Percentiles rank a stretch among this genome's conserved stretches.
These are phyloP conservation scores for Teratosphaeria pseudoeucalypti DNA, from an alignment of 2,329 filamentous ascomycete species.

Conservation along the genomic window DNA sequence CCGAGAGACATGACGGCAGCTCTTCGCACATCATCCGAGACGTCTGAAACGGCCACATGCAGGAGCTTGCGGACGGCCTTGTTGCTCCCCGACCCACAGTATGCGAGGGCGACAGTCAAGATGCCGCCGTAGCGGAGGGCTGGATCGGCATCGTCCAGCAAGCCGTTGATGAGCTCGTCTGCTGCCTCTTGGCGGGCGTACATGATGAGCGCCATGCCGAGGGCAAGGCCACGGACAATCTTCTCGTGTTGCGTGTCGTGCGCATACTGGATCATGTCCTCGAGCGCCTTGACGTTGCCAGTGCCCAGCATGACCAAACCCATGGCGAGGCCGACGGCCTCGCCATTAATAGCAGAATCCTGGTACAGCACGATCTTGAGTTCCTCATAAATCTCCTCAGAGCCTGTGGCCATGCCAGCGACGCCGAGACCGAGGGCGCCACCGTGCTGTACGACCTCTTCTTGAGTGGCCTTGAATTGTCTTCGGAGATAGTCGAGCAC, in stretches of 20 bases:
- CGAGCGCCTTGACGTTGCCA: conserved; percentile 84
- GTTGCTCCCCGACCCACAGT: conserved; percentile 95
- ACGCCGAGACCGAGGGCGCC: conserved; percentile 91
- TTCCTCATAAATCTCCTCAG: conserved; percentile 81
- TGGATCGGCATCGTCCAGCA: conserved; percentile 87
- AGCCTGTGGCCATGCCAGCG: conserved; percentile 92
- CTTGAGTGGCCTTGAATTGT: conserved; percentile 64
- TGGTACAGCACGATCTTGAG: conserved; percentile 81
- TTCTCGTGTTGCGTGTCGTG: conserved; percentile 99
- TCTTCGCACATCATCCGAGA: conserved; percentile 91
- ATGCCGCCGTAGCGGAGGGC: conserved; percentile 94
- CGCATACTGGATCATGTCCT: conserved; percentile 95
- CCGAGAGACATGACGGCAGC: conserved; percentile 96
- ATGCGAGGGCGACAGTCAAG: conserved; percentile 95
- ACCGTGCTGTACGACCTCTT: conserved; percentile 94
- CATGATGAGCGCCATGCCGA: conserved; percentile 98
- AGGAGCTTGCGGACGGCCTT: conserved; percentile 94
- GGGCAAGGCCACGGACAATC: conserved; percentile 87
- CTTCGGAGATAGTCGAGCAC: conserved; percentile 70
- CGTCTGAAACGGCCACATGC: conserved; percentile 93
- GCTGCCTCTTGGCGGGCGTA: conserved; percentile 90
- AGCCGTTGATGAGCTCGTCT: conserved; percentile 85
- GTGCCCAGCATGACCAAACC: conserved; percentile 97
- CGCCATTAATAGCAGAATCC: conserved; percentile 91
- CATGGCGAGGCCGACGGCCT: conserved; percentile 92